These are phyloP conservation scores for Lipomyces spencermartinsiae DNA, from an alignment of 805 yeast species.

Conservation along the genomic window DNA sequence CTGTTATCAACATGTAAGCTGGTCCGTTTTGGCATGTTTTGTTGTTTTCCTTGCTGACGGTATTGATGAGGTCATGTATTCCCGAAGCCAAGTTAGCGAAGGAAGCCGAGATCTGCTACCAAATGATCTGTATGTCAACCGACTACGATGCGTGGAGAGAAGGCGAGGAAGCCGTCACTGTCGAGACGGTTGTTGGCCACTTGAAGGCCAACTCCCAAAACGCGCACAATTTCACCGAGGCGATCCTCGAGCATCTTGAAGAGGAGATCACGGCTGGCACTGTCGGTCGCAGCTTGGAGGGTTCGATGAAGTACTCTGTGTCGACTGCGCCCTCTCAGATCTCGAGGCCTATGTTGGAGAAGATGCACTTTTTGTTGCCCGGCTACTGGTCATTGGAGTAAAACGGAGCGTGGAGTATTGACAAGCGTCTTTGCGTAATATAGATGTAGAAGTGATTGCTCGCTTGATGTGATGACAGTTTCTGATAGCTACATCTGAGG, in stretches of 20 bases:
- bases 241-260: conserved; percentile 70
- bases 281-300: conserved; percentile 73
- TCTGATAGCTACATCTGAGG: too few relatives aligned
- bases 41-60: conserved; percentile 3
- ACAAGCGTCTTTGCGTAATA: neutral
- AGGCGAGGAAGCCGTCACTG: conserved; percentile 94
- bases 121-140: conserved; percentile 98
- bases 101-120: conserved; percentile 96
- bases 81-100: conserved; percentile 98
- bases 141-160: conserved; percentile 99
- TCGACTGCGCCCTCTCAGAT: conserved; percentile 78
- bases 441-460: neutral
- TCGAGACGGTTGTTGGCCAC: conserved; percentile 94
- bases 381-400: conserved; percentile 61
- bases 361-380: conserved; percentile 87
- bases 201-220: conserved; percentile 82
- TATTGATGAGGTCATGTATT: conserved; percentile 61
- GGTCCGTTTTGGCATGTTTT: neutral
- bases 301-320: conserved; percentile 80
- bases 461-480: too few relatives aligned
- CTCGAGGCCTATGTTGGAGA: conserved; percentile 71
- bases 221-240: conserved; percentile 78
- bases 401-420: neutral
- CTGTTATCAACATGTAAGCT: conserved; percentile 84
- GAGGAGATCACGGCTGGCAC: conserved; percentile 61